Conservation (phyloP, 2,329 filamentous ascomycete genomes). For the Thelonectria rubi region DNA sequence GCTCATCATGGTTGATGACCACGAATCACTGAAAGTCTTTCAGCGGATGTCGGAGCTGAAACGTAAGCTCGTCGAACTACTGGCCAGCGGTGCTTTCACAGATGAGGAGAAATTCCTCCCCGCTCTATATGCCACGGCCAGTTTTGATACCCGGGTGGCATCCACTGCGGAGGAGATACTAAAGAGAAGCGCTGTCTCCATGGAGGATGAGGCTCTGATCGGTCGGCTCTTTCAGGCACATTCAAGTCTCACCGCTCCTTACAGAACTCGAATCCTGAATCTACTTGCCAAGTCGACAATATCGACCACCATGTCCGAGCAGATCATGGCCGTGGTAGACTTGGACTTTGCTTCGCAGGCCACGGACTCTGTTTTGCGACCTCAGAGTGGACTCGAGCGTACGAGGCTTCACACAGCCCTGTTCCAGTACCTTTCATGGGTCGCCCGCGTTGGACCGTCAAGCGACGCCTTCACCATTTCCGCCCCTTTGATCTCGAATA, state of each 20-base stretch:
- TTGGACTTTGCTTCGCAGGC: constrained; percentile 61
- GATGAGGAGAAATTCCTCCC: constrained; percentile 86
- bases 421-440: constrained; percentile 88
- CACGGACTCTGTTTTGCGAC: constrained; percentile 36
- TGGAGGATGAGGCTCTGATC: constrained; percentile 75
- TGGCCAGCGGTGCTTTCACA: constrained; percentile 86
- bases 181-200: constrained; percentile 78
- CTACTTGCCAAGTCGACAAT: constrained; percentile 79
- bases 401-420: constrained; percentile 83
- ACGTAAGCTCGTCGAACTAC: constrained; percentile 70
- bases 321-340: constrained; percentile 76
- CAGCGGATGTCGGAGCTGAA: constrained; percentile 55
- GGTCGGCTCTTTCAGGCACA: constrained; percentile 77
- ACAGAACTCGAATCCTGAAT: constrained; percentile 79
- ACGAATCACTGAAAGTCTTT: constrained; percentile 70
- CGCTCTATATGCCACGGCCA: constrained; percentile 83
- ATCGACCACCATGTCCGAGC: constrained; percentile 74
- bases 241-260: constrained; percentile 73
- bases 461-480: constrained; percentile 72
- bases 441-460: constrained; percentile 75
- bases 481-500: constrained; percentile 70
- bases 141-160: constrained; percentile 81
- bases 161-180: constrained; percentile 89
- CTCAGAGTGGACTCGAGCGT: constrained; percentile 72
- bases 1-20: constrained; percentile 47